Base-by-base conservation (phyloP, 179 eudicot genomes). In the Silene coronaria region DNA sequence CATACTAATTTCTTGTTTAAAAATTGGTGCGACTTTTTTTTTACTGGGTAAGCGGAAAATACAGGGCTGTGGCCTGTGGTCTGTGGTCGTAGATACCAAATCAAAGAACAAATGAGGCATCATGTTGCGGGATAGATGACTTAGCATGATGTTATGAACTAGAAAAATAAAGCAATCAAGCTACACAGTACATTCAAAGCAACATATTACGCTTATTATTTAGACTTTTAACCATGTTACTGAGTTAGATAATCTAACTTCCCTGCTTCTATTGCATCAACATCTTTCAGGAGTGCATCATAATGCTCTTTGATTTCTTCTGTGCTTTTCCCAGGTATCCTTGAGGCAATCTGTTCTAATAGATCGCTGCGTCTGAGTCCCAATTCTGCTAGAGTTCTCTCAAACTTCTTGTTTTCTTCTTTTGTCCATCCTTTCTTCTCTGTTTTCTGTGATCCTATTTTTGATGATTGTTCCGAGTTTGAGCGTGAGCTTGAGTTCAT, bases 341-440 rank as follows among this genome's bases (percentile, higher is more conserved):
- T 77, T 22, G 28, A 14, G 3, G 71, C 70, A 7, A 77, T 71
- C 24, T 34, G 64, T 12, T 77, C 71, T 5, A 58, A 32, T 32
- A 59, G 7, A 22, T 59, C 34, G 24, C 0, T 11, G 3, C 72
- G 1, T 2, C 48, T 11, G 26, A 61, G 1, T 9, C 71, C 80
- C 45, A 71, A 9, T n/a, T 77, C 76, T 48, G 76, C 80, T 60
- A 77, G 36, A 10, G 64, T n/a, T 26, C 30, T 46, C 64, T 77
- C 80, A 28, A 77, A 77, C 16, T 62, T 71, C 71, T 77, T 77
- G 23, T 71, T 70, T 30, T 77, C 80, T 58, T 77, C 80, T n/a
- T 34, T 46, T 3, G 70, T 77, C 80, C 80, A 77, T 71, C 19
- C 63, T 19, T 34, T 59, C 57, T 67, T 55, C 27, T 62, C 14